Evolutionary conservation across 306 rosid genomes (phyloP), one percentile per base, ranked within the genome.

Genomic region (Glycine latifolia): DNA sequence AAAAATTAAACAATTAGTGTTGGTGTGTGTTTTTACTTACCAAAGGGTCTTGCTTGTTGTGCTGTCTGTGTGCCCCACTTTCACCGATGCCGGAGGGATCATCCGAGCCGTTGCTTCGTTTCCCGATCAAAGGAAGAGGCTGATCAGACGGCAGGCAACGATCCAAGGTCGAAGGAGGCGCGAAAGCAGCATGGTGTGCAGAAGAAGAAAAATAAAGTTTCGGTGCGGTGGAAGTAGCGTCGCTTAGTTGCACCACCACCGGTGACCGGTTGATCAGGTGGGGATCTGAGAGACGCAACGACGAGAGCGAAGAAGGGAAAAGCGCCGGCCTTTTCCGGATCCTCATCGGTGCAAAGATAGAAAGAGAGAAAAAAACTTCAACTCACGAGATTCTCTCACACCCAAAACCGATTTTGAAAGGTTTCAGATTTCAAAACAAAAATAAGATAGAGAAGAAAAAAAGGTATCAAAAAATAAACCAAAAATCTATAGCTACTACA

Each of bases 261-360:
- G 90, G 85, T 3, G 87, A 79, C 75, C 86, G 89, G 89, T 71
- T 85, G 79, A 66, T 72, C 69, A 70, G 89, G 87, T 78, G 78
- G 89, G 93, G 97, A 94, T 94, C 98, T 89, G 97, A 87, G 56
- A 89, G 85, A 79, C 89, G 82, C 31, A 84, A 52, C 71, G 97
- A 85, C 12, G 87, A 80, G 69, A 88, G 83, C 48, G 89, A 78
- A 0, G 91, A 92, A 44, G 96, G 85, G 31, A 90, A 88, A 63
- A 89, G 85, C 10, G 77, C 80, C 62, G 71, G 89, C 15, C 97
- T 81, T 83, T 94, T 92, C 47, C 97, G 93, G 93, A 94, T 94
- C 89, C 98, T 91, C 98, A 94, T 93, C 84, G 86, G 83, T 81
- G 83, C 82, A 80, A 59, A 61, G 75, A 78, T 46, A 3, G 59